Base-by-base conservation (phyloP, 2,329 filamentous ascomycete genomes). In the Aspergillus nomiae region DNA sequence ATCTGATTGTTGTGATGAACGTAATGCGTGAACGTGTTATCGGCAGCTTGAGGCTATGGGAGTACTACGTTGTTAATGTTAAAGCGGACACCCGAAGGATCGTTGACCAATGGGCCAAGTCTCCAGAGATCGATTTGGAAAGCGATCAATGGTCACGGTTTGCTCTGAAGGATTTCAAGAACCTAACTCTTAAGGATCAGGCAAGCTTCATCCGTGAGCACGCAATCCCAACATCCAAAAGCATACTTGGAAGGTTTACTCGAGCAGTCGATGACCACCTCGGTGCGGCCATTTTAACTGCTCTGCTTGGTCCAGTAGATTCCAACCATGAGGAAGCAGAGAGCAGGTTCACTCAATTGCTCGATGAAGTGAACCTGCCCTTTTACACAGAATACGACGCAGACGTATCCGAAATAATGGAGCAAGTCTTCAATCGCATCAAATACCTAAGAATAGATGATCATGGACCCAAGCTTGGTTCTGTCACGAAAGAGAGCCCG, bases 371-470 rank as follows among this genome's bases (percentile, higher is more conserved):
- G 70, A 99, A 99, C 72, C 83, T 97, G 38, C 87, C 90, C 2
- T 91, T 94, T 73, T 99, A 99, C 81, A 86, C 90, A 67, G 95
- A 99, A 77, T 99, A 96, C 76, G 93, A 99, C 74, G 82, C 81
- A 24, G 95, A 99, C 74, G 84, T 91, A 12, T 87, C 87, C 30
- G 91, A 91, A 67, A 95, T 97, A 68, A 85, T 97, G 61, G 89
- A 97, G 65, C 94, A 99, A 78, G 82, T 98, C 30, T 96, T 90
- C 82, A 96, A 97, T 75, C 90, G 96, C 65, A 92, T 94, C 81
- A 97, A 97, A 78, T 99, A 99, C 80, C 87, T 94, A 66, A 90
- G 95, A 45, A 80, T 99, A n/a, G 95, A 98, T 67, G 90, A 92
- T 0, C 86, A 98, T 74, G 95, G 95, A 0, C 95, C 95, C 3